Conservation (phyloP, 805 yeast genomes). For the Saturnispora ahearnii region DNA sequence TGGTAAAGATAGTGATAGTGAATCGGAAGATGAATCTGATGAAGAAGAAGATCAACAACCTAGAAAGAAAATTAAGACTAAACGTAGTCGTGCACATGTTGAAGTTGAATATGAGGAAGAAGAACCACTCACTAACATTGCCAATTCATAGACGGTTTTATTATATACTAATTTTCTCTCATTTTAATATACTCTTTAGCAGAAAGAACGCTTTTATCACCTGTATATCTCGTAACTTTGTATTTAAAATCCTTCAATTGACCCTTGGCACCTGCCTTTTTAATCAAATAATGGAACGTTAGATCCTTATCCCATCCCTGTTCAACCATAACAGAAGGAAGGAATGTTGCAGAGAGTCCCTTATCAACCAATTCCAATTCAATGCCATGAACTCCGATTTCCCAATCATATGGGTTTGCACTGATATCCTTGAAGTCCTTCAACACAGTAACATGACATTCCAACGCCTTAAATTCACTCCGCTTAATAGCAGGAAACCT, state of each 20-base stretch:
- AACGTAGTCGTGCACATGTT: constrained; percentile 51
- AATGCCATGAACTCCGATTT: constrained; percentile 75
- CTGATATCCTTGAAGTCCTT: constrained; percentile 45
- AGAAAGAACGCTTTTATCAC: constrained; percentile 32
- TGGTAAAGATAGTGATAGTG: constrained; percentile 29
- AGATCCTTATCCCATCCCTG: constrained; percentile 72
- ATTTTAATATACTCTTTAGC: constrained; percentile 1
- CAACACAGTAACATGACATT: constrained; percentile 56
- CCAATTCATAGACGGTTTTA: constrained; percentile 6
- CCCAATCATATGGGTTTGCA: constrained; percentile 59
- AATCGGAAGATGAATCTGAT: constrained; percentile 24
- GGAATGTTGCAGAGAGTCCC: constrained; percentile 58
- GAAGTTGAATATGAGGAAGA: constrained; percentile 74
- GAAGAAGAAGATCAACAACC: constrained; percentile 28
- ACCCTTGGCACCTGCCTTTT: constrained; percentile 52
- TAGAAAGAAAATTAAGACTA: constrained; percentile 47
- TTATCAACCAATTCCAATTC: constrained; percentile 4
- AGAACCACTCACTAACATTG: constrained; percentile 28
- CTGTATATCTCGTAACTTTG: constrained; percentile 48
- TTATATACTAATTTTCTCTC: neutral
- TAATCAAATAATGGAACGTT: constrained; percentile 61
- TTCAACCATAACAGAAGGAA: constrained; percentile 86
- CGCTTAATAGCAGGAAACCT: constrained; percentile 59
- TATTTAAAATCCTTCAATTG: constrained; percentile 16
- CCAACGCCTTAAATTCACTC: constrained; percentile 45